Evolutionary conservation across 2,329 filamentous ascomycete genomes (phyloP).

Genomic region (Apiospora malaysiana): DNA sequence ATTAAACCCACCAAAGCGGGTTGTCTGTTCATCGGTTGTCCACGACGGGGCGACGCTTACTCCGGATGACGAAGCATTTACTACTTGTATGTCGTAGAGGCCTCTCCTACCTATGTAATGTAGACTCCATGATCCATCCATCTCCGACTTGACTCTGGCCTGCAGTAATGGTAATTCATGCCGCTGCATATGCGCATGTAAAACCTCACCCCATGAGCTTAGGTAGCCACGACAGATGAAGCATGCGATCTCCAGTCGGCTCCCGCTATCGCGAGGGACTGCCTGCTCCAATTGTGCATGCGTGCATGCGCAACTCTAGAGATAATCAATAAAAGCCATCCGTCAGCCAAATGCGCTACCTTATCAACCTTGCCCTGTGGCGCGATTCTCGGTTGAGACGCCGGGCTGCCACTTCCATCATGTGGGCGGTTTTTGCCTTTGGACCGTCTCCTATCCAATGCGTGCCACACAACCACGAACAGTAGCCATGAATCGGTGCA

Average conservation of each 20-base stretch:
- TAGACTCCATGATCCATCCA: background rate
- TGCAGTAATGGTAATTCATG: slow-evolving; percentile 17
- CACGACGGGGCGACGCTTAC: slow-evolving; percentile 1
- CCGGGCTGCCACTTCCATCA: slow-evolving; percentile 9
- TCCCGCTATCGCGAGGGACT: background rate
- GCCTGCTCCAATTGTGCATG: background rate
- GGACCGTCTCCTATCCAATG: background rate
- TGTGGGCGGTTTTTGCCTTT: background rate
- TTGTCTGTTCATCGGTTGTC: background rate
- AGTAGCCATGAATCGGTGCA: background rate
- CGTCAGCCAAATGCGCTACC: slow-evolving; percentile 17
- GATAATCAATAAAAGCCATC: background rate
- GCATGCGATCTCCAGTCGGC: background rate
- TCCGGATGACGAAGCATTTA: slow-evolving; percentile 6
- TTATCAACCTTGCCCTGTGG: slow-evolving; percentile 19
- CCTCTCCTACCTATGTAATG: background rate
- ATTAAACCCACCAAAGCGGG: background rate
- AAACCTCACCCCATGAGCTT: background rate
- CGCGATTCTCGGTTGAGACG: slow-evolving; percentile 17
- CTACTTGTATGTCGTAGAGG: background rate
- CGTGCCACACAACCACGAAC: background rate
- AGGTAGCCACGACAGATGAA: slow-evolving; percentile 1
- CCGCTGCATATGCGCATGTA: slow-evolving; percentile 15
- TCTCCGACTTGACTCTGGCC: background rate
- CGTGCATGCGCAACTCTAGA: background rate